Evolutionary conservation across 768 basidiomycete species (phyloP).

Genomic region (Lactarius vividus): DNA sequence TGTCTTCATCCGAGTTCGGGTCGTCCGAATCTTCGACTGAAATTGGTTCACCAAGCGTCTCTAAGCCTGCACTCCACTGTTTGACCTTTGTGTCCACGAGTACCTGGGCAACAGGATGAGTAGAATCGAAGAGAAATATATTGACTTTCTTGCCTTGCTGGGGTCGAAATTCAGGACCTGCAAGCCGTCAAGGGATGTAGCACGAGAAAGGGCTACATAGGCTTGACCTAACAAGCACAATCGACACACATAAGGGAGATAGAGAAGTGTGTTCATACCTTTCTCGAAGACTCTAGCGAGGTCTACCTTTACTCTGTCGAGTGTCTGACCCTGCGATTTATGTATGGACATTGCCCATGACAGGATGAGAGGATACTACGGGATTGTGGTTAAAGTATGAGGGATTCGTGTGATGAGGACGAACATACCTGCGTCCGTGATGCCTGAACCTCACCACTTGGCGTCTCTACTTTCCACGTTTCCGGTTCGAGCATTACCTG

Average conservation of each 20-base stretch:
- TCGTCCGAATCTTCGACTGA: conserved; percentile 9
- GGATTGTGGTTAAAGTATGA: neutral
- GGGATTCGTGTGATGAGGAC: neutral
- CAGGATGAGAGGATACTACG: conserved; percentile 79
- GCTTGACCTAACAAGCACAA: conserved; percentile 60
- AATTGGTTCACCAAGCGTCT: conserved; percentile 39
- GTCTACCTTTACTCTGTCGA: conserved; percentile 93
- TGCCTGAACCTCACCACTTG: conserved; percentile 82
- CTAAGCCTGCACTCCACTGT: conserved; percentile 68
- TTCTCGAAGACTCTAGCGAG: conserved; percentile 91
- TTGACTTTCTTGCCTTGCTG: conserved; percentile 50
- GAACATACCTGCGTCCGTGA: conserved; percentile 69
- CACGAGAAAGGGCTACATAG: conserved; percentile 89
- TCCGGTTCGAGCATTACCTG: conserved; percentile 65
- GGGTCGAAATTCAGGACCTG: conserved; percentile 81
- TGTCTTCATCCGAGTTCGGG: conserved; percentile 1
- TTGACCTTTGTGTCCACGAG: conserved; percentile 48
- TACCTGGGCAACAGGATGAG: conserved; percentile 13
- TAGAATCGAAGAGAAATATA: neutral
- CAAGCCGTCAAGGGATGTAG: conserved; percentile 79
- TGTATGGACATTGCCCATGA: conserved; percentile 99
- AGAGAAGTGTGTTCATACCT: conserved; percentile 42
- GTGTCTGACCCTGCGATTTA: conserved; percentile 96
- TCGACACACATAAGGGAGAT: neutral
- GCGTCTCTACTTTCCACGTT: conserved; percentile 81